Conservation (phyloP, 257 asterid genomes). For the Nicotiana paniculata region DNA sequence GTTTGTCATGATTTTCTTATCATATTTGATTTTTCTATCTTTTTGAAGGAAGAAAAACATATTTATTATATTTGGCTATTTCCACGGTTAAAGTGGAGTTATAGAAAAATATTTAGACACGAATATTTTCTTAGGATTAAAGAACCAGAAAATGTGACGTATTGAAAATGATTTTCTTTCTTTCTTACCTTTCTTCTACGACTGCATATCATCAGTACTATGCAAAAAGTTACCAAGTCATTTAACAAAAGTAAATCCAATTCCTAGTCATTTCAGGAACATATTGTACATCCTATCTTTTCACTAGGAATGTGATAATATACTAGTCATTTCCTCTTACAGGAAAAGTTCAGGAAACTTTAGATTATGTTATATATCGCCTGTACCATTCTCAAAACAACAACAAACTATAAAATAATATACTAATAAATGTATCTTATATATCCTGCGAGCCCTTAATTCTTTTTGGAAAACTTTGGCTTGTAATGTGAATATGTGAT, state of each 20-base stretch:
- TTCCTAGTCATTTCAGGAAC: not conserved
- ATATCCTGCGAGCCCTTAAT: no score
- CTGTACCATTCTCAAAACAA: not conserved
- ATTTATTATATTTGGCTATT: no score
- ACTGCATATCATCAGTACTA: not conserved
- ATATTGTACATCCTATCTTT: not conserved
- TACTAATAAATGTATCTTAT: no score
- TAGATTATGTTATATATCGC: not conserved
- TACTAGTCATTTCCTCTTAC: not conserved
- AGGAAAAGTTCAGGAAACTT: not conserved
- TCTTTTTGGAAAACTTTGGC: not conserved
- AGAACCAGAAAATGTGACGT: no score
- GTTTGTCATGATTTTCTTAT: no score
- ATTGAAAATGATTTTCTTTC: not conserved
- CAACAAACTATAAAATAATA: no score
- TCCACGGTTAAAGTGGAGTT: no score
- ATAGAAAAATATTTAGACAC: no score
- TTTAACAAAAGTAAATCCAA: not conserved
- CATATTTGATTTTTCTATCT: no score
- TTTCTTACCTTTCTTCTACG: not conserved
- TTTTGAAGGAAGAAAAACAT: no score
- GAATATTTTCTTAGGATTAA: no score
- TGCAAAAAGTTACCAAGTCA: not conserved
- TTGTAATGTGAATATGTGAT: not conserved
- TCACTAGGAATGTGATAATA: not conserved